phyloP scores from a whole-genome alignment of 2,329 filamentous ascomycete species.

The Colletotrichum sojae region DNA sequence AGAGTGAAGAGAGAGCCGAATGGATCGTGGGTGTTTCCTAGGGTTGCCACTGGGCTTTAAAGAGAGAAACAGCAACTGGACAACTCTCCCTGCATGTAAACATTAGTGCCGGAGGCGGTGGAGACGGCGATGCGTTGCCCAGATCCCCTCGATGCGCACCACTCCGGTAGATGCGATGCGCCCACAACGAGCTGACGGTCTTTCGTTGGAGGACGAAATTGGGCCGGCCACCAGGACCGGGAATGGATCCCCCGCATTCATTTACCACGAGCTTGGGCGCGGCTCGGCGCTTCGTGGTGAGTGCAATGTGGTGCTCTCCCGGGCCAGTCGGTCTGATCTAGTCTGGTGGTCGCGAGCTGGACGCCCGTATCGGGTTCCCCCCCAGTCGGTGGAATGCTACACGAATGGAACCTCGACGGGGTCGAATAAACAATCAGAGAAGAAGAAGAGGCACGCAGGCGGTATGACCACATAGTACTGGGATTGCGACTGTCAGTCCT shows the following conservation, averaged over 20 bases:
- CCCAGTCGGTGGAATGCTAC: slow-evolving; percentile 25
- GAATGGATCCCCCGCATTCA: slow-evolving; percentile 28
- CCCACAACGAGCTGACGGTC: not conserved
- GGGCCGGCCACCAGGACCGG: slow-evolving; percentile 25
- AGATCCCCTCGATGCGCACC: slow-evolving; percentile 27
- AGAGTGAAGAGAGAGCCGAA: not conserved
- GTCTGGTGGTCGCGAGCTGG: not conserved
- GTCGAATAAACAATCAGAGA: not conserved
- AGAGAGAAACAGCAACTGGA: not conserved
- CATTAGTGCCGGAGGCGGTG: not conserved
- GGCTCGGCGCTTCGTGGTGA: slow-evolving; percentile 18
- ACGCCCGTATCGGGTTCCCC: not conserved
- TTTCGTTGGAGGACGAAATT: slow-evolving; percentile 40
- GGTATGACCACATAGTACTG: not conserved
- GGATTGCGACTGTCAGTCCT: not conserved
- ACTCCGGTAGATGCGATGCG: slow-evolving; percentile 20
- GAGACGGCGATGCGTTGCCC: not conserved
- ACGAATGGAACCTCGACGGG: slow-evolving; percentile 25
- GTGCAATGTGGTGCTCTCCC: not conserved
- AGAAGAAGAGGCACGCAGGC: not conserved
- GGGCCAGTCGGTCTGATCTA: not conserved
- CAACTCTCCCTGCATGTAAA: slow-evolving; percentile 14
- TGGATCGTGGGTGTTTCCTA: not conserved
- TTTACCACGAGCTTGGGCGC: slow-evolving; percentile 19
- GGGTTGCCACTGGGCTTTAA: not conserved